A percentile compares a stretch with the other conserved stretches of the same genome.
These are phyloP conservation scores for Aureobasidium sp. DNA, from an alignment of 2,329 filamentous ascomycete species.

Conservation along the genomic window DNA sequence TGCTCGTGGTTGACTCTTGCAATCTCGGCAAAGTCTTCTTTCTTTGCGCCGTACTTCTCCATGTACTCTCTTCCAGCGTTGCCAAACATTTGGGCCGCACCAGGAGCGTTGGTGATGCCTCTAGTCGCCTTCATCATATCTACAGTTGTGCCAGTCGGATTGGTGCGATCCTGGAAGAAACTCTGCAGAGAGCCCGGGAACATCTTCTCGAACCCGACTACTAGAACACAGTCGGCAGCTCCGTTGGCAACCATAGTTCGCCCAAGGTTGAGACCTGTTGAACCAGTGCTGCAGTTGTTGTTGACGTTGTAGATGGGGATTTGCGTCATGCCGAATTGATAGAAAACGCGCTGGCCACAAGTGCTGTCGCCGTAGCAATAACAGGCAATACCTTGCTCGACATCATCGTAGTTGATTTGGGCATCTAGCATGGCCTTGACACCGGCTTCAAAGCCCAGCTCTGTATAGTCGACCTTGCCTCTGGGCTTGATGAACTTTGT, in stretches of 20 bases:
- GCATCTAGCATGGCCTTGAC: constrained; percentile 77
- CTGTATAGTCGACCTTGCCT: constrained; percentile 89
- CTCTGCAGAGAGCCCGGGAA: constrained; percentile 77
- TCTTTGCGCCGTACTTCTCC: constrained; percentile 82
- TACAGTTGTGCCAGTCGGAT: constrained; percentile 64
- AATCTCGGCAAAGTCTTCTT: constrained; percentile 90
- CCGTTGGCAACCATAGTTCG: constrained; percentile 73
- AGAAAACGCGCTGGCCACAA: constrained; percentile 93
- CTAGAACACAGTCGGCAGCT: constrained; percentile 78
- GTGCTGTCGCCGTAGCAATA: constrained; percentile 97
- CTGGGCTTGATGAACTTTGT: constrained; percentile 98
- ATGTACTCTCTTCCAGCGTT: constrained; percentile 93
- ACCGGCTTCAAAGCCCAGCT: constrained; percentile 87
- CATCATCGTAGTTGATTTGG: constrained; percentile 92
- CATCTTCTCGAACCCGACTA: constrained; percentile 98
- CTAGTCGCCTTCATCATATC: constrained; percentile 78
- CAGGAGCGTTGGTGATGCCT: constrained; percentile 73
- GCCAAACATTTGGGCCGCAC: constrained; percentile 88
- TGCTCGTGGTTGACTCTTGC: constrained; percentile 88
- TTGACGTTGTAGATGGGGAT: constrained; percentile 98
- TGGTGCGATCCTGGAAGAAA: constrained; percentile 78
- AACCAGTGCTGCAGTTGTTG: constrained; percentile 98
- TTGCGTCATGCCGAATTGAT: constrained; percentile 95
- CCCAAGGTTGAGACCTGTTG: constrained; percentile 79
- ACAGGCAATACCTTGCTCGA: constrained; percentile 92